Percentiles rank a stretch among this genome's conserved stretches.
Evolutionary conservation across 495 filamentous ascomycete species (phyloP).

Genomic region (Xylaria nigripes): DNA sequence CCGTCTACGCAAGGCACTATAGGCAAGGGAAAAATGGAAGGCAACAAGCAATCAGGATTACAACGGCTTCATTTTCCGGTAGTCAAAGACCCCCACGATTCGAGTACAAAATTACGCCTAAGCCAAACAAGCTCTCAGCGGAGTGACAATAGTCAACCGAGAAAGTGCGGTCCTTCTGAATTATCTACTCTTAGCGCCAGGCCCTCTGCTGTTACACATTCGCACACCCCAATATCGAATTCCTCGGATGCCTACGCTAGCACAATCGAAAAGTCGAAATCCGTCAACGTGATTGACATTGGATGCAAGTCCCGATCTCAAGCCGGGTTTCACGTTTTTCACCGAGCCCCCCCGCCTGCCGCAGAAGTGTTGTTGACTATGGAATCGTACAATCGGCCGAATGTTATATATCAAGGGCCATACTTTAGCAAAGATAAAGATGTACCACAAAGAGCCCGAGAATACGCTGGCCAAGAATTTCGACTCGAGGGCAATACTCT

Average conservation of each 20-base stretch:
- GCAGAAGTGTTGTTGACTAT: constrained; percentile 37
- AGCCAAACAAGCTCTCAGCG: constrained; percentile 54
- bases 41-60: constrained; percentile 18
- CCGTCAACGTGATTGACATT: constrained; percentile 11
- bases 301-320: constrained; percentile 16
- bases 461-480: constrained; percentile 88
- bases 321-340: constrained; percentile 21
- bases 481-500: constrained; percentile 64
- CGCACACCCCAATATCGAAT: constrained; percentile 1
- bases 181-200: constrained; percentile 3
- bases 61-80: constrained; percentile 59
- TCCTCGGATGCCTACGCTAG: constrained; percentile 5
- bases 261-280: not conserved
- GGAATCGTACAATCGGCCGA: constrained; percentile 33
- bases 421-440: constrained; percentile 83
- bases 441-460: constrained; percentile 66
- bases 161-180: constrained; percentile 36
- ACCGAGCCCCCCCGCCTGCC: constrained; percentile 29
- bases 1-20: constrained; percentile 17
- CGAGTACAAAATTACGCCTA: constrained; percentile 53
- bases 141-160: constrained; percentile 26
- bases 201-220: not conserved
- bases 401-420: constrained; percentile 72
- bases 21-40: constrained; percentile 12
- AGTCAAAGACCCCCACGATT: constrained; percentile 69